A percentile compares a stretch with the other conserved stretches of the same genome.
These are phyloP conservation scores for Trichoderma parareesei DNA, from an alignment of 495 filamentous ascomycete genomes.

Conservation along the genomic window DNA sequence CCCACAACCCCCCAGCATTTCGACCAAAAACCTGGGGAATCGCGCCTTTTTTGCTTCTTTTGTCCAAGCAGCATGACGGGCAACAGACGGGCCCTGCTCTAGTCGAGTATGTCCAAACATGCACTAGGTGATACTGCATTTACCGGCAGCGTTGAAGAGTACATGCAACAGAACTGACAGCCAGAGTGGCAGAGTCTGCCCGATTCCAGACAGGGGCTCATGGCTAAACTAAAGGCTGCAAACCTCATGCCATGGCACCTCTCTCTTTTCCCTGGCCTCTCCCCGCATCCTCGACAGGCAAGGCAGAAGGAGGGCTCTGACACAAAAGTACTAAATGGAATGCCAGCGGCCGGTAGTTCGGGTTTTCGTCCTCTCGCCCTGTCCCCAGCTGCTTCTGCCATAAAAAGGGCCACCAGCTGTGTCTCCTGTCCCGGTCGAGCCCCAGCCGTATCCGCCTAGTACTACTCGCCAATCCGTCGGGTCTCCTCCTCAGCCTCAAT, in stretches of 20 bases:
- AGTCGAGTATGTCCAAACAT: no score
- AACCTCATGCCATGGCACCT: neutral
- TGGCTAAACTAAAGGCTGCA: neutral
- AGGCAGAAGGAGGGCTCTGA: no score
- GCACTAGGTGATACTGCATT: no score
- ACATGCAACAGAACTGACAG: no score
- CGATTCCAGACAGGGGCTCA: neutral
- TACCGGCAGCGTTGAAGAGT: no score
- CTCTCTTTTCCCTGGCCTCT: neutral
- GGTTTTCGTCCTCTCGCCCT: neutral
- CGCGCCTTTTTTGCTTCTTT: neutral
- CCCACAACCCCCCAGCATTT: neutral
- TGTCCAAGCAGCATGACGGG: neutral
- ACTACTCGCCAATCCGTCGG: conserved; percentile 1
- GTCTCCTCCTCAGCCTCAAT: neutral
- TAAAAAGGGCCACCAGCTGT: neutral
- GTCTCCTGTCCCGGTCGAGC: no score
- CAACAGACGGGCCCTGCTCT: no score
- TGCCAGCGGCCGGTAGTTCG: neutral
- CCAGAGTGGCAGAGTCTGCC: neutral
- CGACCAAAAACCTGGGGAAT: neutral
- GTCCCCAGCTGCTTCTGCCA: neutral
- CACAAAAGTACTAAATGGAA: neutral
- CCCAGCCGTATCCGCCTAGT: neutral
- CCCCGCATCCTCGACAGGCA: neutral